These are phyloP conservation scores for Colletotrichum eremochloae DNA, from an alignment of 2,329 filamentous ascomycete genomes.

Conservation along the genomic window DNA sequence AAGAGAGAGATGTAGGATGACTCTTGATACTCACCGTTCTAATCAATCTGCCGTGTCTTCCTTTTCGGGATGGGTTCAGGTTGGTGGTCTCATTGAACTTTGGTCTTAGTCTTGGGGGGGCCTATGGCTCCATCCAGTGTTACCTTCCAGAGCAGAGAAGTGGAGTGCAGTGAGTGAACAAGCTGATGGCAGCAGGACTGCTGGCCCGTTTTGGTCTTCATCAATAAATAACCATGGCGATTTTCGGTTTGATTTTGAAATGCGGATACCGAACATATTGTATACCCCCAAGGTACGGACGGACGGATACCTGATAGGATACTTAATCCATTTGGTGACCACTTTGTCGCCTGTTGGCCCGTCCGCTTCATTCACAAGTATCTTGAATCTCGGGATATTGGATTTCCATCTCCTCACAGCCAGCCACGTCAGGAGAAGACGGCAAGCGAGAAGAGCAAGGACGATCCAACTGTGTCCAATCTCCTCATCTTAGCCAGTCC, in stretches of 20 bases:
- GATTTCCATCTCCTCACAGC: conserved; percentile 1
- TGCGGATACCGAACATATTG: not conserved
- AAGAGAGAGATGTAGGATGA: not conserved
- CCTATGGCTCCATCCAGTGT: conserved; percentile 20
- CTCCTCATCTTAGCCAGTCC: conserved; percentile 5
- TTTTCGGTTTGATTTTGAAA: conserved; percentile 11
- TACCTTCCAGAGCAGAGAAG: not conserved
- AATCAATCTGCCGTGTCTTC: conserved; percentile 31
- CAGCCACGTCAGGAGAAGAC: conserved; percentile 13
- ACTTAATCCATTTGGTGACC: not conserved
- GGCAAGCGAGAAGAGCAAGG: conserved; percentile 23
- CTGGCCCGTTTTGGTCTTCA: conserved; percentile 7
- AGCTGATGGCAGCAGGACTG: not conserved
- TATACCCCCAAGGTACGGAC: not conserved
- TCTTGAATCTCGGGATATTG: not conserved
- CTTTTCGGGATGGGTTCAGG: conserved; percentile 12
- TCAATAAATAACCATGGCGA: conserved; percentile 9
- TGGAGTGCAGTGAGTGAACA: no score
- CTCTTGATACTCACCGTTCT: conserved; percentile 35
- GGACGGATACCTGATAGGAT: no score
- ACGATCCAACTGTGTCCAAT: conserved; percentile 20
- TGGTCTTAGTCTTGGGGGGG: conserved; percentile 32
- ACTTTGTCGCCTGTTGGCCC: conserved; percentile 12
- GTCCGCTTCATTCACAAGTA: conserved; percentile 8
- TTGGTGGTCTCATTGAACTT: conserved; percentile 7